Evolutionary conservation across 495 filamentous ascomycete genomes (phyloP).

Genomic region (Filosporella fistucella): DNA sequence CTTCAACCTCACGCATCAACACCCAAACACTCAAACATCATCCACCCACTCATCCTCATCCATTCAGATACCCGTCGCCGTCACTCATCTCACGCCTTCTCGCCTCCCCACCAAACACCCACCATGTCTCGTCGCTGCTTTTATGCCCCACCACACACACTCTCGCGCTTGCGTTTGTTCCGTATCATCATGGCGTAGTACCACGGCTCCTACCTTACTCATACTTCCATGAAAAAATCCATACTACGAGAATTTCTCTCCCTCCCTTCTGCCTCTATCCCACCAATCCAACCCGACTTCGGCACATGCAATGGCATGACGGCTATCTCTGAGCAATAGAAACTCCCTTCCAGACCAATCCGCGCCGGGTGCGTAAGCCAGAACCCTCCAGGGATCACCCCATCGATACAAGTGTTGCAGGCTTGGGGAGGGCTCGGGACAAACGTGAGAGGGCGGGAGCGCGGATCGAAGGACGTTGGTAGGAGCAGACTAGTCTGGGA

Average conservation of each 20-base stretch:
- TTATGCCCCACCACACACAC: no score
- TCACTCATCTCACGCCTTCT: no score
- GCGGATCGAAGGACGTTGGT: conserved; percentile 20
- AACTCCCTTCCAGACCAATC: conserved; percentile 35
- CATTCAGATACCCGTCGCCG: no score
- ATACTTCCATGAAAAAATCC: no score
- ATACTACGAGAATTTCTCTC: conserved; percentile 6
- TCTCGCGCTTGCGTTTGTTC: conserved; percentile 26
- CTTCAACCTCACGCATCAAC: no score
- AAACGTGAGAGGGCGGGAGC: conserved; percentile 21
- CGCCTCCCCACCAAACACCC: conserved; percentile 1
- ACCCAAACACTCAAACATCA: no score
- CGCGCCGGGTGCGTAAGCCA: conserved; percentile 22
- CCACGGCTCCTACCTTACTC: no score
- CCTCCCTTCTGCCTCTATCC: conserved; percentile 4
- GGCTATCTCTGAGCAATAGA: conserved; percentile 42
- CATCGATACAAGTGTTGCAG: conserved; percentile 24
- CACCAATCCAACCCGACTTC: conserved; percentile 17
- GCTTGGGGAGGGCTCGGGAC: conserved; percentile 9
- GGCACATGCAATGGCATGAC: conserved; percentile 23
- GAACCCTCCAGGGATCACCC: conserved; percentile 31
- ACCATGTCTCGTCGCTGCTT: conserved; percentile 18
- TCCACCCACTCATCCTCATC: no score
- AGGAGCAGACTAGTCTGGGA: conserved; percentile 26
- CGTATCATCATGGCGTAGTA: no score